These are phyloP conservation scores for Aotearoamyces nothofagi DNA, from an alignment of 2,329 filamentous ascomycete genomes.

Conservation along the genomic window DNA sequence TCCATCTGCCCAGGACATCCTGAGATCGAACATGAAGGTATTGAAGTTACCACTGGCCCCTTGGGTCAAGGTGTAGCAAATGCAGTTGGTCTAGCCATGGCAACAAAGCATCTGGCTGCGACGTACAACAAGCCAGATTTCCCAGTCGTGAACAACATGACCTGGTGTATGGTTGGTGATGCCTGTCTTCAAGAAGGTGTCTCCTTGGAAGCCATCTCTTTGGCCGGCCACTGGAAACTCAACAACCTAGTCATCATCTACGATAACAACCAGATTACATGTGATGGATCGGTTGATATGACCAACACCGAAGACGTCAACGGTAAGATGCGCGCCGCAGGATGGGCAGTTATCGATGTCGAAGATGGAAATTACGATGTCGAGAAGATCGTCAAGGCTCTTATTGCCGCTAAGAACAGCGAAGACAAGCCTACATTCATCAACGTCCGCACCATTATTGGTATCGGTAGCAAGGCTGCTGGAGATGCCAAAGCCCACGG, in stretches of 20 bases:
- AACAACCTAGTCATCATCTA: constrained; percentile 33
- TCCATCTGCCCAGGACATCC: constrained; percentile 29
- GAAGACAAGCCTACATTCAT: constrained; percentile 33
- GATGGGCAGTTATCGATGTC: constrained; percentile 32
- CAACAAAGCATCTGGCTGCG: constrained; percentile 29
- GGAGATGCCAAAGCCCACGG: constrained; percentile 17
- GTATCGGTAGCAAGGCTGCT: constrained; percentile 22
- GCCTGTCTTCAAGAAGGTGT: constrained; percentile 35
- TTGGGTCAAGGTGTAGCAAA: constrained; percentile 35
- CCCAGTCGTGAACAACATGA: constrained; percentile 27
- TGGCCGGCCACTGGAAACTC: constrained; percentile 30
- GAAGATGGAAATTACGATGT: constrained; percentile 28
- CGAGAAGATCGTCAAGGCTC: constrained; percentile 24
- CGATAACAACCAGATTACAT: constrained; percentile 36
- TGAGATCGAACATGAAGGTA: constrained; percentile 31
- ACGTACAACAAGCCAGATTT: constrained; percentile 29
- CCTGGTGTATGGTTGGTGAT: constrained; percentile 34
- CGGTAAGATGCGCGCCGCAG: constrained; percentile 30
- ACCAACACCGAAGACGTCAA: constrained; percentile 33
- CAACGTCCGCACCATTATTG: constrained; percentile 33
- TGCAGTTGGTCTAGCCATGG: constrained; percentile 33
- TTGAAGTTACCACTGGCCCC: constrained; percentile 35
- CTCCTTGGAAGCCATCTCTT: constrained; percentile 29
- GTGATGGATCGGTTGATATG: constrained; percentile 30
- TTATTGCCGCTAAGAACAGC: constrained; percentile 23